A percentile compares a stretch with the other conserved stretches of the same genome.
These are phyloP conservation scores for Sordariomycetes sp. DNA, from an alignment of 2,329 filamentous ascomycete species.

Conservation along the genomic window DNA sequence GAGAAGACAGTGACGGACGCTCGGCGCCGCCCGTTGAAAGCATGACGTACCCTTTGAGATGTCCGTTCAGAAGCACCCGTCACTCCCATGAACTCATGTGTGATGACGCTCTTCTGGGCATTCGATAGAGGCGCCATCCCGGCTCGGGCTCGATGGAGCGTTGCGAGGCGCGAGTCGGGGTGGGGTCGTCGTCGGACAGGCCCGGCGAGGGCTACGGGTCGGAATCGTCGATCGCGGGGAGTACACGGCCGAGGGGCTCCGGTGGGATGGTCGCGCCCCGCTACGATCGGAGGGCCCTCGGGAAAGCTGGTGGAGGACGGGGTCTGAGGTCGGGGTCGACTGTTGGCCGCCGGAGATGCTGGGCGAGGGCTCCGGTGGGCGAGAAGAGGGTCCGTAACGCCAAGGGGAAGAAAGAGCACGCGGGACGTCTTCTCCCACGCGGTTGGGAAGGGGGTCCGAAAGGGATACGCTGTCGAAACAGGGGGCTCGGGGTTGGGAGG, in stretches of 20 bases:
- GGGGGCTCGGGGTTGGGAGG: not conserved
- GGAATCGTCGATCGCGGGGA: not conserved
- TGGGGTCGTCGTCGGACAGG: not conserved
- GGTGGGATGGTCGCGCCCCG: not conserved
- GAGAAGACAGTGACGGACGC: not conserved
- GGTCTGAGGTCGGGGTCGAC: not conserved
- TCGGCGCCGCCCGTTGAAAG: not conserved
- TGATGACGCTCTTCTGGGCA: conserved; percentile 24
- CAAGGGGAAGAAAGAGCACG: too few relatives aligned
- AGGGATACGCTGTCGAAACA: not conserved
- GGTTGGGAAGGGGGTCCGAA: not conserved
- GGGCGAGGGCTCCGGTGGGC: not conserved
- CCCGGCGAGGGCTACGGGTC: not conserved
- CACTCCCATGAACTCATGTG: conserved; percentile 25
- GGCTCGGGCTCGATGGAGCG: not conserved
- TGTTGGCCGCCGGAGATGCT: not conserved
- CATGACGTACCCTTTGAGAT: conserved; percentile 27
- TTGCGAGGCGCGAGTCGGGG: not conserved
- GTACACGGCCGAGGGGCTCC: not conserved
- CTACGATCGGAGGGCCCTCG: not conserved
- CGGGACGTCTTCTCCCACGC: not conserved
- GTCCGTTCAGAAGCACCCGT: conserved; percentile 29
- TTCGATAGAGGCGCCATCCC: conserved; percentile 21
- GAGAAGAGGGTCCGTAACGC: not conserved
- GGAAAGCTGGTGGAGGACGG: not conserved